Base-by-base conservation (phyloP, 768 basidiomycete species). In the Flagelloscypha sp. region DNA sequence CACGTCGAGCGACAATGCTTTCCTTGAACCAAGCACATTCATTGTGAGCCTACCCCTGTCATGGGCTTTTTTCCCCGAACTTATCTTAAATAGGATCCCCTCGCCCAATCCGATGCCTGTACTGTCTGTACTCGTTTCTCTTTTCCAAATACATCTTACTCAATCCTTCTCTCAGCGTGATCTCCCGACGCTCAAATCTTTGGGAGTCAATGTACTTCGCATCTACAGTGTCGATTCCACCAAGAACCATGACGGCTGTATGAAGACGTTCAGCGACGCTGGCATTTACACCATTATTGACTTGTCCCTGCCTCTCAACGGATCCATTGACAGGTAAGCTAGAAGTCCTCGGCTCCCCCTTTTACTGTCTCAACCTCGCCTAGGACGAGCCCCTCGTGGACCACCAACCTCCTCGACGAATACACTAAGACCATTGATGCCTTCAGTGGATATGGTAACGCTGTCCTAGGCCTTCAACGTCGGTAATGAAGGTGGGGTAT, bases 201-300 rank as follows among this genome's bases (percentile, higher is more conserved):
- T 94, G 13, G 72, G 74, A 7, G 74, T 93, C 50, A 95, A 93
- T 52, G 64, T 80, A 25, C 66, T 95, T 32, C 80, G 89, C 37
- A 81, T 81, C 2, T 95, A 95, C 66, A 84, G 80, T 38, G 89
- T 93, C 43, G 72, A 92, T 52, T 73, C 86, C 0, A 68, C 79
- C 22, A 59, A 80, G 38, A 83, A 94, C 58, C 92, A 97, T 43
- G 88, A 92, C 54, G 59, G 60, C 1, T 97, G 92, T 59, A 94
- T 97, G 92, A 56, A 57, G 24, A 57, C 75, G 10, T 69, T 95
- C 41, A 80, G 77, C 47, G 56, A 58, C 15, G 87, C 87, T 24
- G 82, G 82, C 18, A 95, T 95, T 37, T 94, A 95, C 58, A 73
- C 83, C 35, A 81, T 94, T 42, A 74, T 97, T 39, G 92, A 95